phyloP scores from a whole-genome alignment of 1,139 yeast species.

The Diutina rugosa region DNA sequence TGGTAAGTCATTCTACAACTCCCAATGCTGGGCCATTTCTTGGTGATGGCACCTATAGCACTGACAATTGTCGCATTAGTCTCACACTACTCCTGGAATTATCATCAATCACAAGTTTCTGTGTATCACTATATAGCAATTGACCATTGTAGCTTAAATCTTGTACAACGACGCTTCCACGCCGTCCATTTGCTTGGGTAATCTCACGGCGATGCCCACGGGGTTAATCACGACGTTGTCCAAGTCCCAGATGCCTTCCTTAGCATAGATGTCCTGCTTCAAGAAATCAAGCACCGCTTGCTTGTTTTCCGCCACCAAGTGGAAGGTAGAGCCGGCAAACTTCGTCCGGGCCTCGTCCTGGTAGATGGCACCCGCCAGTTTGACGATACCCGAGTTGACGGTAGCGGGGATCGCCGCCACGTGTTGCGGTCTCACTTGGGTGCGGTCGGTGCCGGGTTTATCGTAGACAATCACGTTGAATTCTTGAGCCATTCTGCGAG shows the following conservation, averaged over 20 bases:
- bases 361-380: conserved; percentile 55
- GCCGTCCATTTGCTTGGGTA: background rate
- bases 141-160: background rate
- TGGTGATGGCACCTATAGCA: too few relatives aligned
- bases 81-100: too few relatives aligned
- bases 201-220: conserved; percentile 5
- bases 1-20: too few relatives aligned
- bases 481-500: conserved; percentile 1
- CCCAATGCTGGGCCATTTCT: too few relatives aligned
- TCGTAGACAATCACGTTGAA: conserved; percentile 50
- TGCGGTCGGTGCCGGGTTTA: conserved; percentile 50
- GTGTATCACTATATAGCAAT: too few relatives aligned
- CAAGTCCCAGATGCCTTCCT: conserved; percentile 67
- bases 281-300: conserved; percentile 54
- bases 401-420: conserved; percentile 38
- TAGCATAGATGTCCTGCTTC: conserved; percentile 49
- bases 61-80: too few relatives aligned
- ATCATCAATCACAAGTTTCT: too few relatives aligned
- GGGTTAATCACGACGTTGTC: conserved; percentile 51
- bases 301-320: conserved; percentile 46
- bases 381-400: conserved; percentile 41
- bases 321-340: conserved; percentile 63
- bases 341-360: conserved; percentile 34
- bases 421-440: conserved; percentile 44
- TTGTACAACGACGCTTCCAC: background rate